Evolutionary conservation across 2,329 filamentous ascomycete species (phyloP).

Genomic region (Peltaster fructicola): DNA sequence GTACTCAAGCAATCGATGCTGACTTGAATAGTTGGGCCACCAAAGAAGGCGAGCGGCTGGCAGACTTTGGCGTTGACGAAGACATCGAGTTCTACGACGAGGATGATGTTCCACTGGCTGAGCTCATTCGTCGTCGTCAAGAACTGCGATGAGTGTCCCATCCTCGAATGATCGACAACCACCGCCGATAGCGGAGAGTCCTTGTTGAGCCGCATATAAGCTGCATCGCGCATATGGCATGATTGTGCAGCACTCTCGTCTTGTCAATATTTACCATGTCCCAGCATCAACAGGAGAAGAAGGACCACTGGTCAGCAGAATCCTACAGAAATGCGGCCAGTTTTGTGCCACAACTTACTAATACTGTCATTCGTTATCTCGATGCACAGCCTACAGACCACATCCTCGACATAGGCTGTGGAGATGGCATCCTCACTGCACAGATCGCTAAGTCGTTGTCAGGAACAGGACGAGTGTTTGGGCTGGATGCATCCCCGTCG

Average conservation of each 20-base stretch:
- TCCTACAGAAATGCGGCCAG: constrained; percentile 20
- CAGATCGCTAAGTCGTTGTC: constrained; percentile 16
- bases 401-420: constrained; percentile 25
- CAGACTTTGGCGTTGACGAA: constrained; percentile 67
- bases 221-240: no score
- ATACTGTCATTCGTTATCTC: constrained; percentile 21
- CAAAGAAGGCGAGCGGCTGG: constrained; percentile 53
- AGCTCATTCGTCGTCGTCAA: constrained; percentile 42
- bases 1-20: not conserved
- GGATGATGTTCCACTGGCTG: constrained; percentile 52
- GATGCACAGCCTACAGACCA: constrained; percentile 16
- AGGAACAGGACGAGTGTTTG: constrained; percentile 16
- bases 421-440: constrained; percentile 24
- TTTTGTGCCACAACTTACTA: constrained; percentile 26
- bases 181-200: no score
- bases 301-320: constrained; percentile 18
- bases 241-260: no score
- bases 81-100: constrained; percentile 51
- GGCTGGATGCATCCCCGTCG: constrained; percentile 23
- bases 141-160: no score
- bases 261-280: no score
- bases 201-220: no score
- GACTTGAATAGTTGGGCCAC: constrained; percentile 43
- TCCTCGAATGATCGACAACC: no score
- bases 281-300: no score